A percentile compares a stretch with the other conserved stretches of the same genome.
phyloP scores from a whole-genome alignment of 2,329 filamentous ascomycete genomes.

The Davidsoniella eucalypti region DNA sequence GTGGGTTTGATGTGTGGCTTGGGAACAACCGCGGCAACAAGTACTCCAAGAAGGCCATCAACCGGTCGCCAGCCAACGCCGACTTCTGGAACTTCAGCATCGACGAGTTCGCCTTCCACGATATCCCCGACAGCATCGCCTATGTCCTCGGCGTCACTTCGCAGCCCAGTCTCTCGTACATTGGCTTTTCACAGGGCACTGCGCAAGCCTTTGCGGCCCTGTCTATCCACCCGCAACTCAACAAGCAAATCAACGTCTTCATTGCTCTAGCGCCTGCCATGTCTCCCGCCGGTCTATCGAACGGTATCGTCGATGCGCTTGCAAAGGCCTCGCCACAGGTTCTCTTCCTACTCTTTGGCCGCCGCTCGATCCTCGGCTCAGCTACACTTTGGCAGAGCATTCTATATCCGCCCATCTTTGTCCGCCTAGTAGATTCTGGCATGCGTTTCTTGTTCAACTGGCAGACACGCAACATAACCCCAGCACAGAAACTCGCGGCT shows the following conservation, averaged over 20 bases:
- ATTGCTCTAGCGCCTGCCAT: slow-evolving; percentile 92
- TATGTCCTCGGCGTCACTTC: slow-evolving; percentile 77
- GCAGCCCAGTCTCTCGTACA: slow-evolving; percentile 76
- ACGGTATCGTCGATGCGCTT: slow-evolving; percentile 79
- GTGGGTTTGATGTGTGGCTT: slow-evolving; percentile 92
- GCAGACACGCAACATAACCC: slow-evolving; percentile 67
- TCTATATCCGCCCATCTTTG: slow-evolving; percentile 85
- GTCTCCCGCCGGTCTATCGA: slow-evolving; percentile 81
- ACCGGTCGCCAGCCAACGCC: slow-evolving; percentile 53
- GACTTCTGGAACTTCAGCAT: slow-evolving; percentile 97
- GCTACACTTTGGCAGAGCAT: slow-evolving; percentile 96
- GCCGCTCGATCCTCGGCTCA: slow-evolving; percentile 77
- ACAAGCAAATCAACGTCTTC: slow-evolving; percentile 87
- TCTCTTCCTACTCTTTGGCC: slow-evolving; percentile 80
- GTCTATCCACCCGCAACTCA: slow-evolving; percentile 80
- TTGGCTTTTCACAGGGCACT: slow-evolving; percentile 94
- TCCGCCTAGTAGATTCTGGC: slow-evolving; percentile 68
- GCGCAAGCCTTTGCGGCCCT: slow-evolving; percentile 91
- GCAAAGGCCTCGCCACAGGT: slow-evolving; percentile 88
- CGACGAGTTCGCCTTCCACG: slow-evolving; percentile 93
- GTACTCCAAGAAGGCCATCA: slow-evolving; percentile 88
- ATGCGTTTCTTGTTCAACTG: slow-evolving; percentile 79
- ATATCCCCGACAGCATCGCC: slow-evolving; percentile 86
- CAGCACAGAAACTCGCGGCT: slow-evolving; percentile 80
- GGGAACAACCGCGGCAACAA: slow-evolving; percentile 98